Conservation (phyloP, 2,329 filamentous ascomycete species). For the Beauveria varroae region DNA sequence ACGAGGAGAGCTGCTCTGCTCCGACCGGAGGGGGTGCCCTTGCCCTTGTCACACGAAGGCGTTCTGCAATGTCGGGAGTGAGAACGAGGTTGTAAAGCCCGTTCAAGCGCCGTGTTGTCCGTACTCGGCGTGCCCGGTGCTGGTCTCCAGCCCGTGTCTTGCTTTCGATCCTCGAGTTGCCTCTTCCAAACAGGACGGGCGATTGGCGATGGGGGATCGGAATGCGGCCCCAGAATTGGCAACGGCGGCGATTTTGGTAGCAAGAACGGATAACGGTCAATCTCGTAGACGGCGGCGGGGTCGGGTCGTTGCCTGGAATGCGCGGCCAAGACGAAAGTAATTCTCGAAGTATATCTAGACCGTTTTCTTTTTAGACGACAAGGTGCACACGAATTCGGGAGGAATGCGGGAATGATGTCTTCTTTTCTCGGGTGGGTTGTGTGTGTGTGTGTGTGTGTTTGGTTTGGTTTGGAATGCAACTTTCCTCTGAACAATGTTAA, state of each 20-base stretch:
- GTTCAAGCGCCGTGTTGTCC: background rate
- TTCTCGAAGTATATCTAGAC: background rate
- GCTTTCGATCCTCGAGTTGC: background rate
- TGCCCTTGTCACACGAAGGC: background rate
- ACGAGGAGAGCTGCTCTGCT: background rate
- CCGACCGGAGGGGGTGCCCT: background rate
- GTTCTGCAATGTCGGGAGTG: background rate
- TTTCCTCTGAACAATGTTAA: constrained; percentile 2
- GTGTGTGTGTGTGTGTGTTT: background rate
- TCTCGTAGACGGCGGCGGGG: background rate
- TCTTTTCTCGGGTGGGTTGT: background rate
- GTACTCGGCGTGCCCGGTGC: background rate
- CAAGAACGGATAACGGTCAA: background rate
- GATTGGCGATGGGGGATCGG: background rate
- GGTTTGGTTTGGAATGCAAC: constrained; percentile 10
- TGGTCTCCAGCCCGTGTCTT: background rate
- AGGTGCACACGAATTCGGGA: background rate
- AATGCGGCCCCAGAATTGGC: constrained; percentile 3
- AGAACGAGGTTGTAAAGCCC: background rate
- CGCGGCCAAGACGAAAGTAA: background rate
- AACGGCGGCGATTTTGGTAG: background rate
- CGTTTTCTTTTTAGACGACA: constrained; percentile 4
- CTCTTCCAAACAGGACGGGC: background rate
- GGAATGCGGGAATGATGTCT: background rate
- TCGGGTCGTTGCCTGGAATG: background rate